A percentile compares a stretch with the other conserved stretches of the same genome.
phyloP scores from a whole-genome alignment of 2,329 filamentous ascomycete genomes.

The Gliomastix tumulicola region DNA sequence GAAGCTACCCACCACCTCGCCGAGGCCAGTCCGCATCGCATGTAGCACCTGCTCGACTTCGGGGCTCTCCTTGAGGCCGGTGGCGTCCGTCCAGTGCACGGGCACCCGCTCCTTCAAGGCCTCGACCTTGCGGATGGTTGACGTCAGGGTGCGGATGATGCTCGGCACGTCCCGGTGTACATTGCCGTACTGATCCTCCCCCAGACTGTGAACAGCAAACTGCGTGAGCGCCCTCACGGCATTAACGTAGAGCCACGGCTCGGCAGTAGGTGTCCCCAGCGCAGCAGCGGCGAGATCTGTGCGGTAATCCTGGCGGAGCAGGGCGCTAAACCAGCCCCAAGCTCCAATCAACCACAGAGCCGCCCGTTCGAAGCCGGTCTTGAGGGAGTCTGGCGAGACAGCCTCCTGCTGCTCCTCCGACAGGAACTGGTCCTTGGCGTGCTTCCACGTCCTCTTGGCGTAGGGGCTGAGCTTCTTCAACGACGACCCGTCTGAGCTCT shows the following conservation, averaged over 20 bases:
- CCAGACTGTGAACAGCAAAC: slow-evolving; percentile 65
- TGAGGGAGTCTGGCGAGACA: slow-evolving; percentile 40
- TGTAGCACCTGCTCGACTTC: slow-evolving; percentile 68
- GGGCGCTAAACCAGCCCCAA: slow-evolving; percentile 50
- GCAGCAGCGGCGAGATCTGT: slow-evolving; percentile 60
- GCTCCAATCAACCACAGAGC: slow-evolving; percentile 33
- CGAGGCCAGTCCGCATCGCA: slow-evolving; percentile 58
- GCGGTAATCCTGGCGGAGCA: slow-evolving; percentile 65
- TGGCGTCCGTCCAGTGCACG: slow-evolving; percentile 74
- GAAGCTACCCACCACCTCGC: slow-evolving; percentile 62
- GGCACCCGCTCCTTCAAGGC: slow-evolving; percentile 52
- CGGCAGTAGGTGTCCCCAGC: slow-evolving; percentile 66
- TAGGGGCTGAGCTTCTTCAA: slow-evolving; percentile 36
- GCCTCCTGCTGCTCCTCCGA: slow-evolving; percentile 48
- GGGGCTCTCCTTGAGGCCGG: slow-evolving; percentile 42
- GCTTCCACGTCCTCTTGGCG: slow-evolving; percentile 40
- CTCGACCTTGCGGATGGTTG: slow-evolving; percentile 63
- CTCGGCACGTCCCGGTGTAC: slow-evolving; percentile 75
- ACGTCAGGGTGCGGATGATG: slow-evolving; percentile 68
- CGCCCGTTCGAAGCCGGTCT: slow-evolving; percentile 38
- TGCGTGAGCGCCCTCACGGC: slow-evolving; percentile 63
- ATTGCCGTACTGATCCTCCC: slow-evolving; percentile 77
- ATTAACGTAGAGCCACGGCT: slow-evolving; percentile 61
- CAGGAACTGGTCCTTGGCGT: slow-evolving; percentile 39
- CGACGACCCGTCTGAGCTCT: slow-evolving; percentile 24